Evolutionary conservation across 257 asterid genomes (phyloP).

Genomic region (Petrea volubilis): DNA sequence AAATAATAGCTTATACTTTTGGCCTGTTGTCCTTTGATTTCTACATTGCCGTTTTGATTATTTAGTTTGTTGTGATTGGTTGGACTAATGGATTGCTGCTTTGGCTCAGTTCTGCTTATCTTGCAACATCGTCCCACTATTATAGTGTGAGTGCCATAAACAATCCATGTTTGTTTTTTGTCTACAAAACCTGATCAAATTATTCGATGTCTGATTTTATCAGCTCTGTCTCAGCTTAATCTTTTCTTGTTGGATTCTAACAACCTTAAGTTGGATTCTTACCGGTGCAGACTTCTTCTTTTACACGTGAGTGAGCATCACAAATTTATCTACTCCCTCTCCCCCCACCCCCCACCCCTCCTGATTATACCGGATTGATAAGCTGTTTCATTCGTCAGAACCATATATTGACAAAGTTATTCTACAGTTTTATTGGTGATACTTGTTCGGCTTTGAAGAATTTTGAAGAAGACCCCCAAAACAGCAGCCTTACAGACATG

Average conservation of each 20-base stretch:
- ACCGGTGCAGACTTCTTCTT: conserved; percentile 55
- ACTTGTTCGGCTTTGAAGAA: too few species aligned
- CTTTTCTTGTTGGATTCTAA: conserved; percentile 53
- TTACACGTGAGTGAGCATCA: conserved; percentile 48
- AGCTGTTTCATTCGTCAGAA: too few species aligned
- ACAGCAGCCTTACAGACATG: conserved; percentile 31
- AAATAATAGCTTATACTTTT: too few species aligned
- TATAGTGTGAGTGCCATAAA: conserved; percentile 40
- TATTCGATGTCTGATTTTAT: neutral
- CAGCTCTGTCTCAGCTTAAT: conserved; percentile 38
- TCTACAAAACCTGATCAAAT: neutral
- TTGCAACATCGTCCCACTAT: conserved; percentile 53
- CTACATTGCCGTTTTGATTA: conserved; percentile 8
- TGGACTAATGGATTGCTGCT: conserved; percentile 59
- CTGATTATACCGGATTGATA: too few species aligned
- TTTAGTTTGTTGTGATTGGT: conserved; percentile 31
- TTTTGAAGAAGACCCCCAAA: too few species aligned
- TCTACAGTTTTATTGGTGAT: conserved; percentile 47
- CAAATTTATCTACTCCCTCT: neutral
- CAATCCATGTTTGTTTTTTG: neutral
- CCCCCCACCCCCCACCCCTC: too few species aligned
- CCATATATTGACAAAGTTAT: too few species aligned
- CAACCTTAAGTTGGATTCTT: conserved; percentile 49
- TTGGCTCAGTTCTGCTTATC: conserved; percentile 54
- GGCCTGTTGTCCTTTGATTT: neutral